Conservation (phyloP, 805 yeast species). For the Lachancea meyersii region DNA sequence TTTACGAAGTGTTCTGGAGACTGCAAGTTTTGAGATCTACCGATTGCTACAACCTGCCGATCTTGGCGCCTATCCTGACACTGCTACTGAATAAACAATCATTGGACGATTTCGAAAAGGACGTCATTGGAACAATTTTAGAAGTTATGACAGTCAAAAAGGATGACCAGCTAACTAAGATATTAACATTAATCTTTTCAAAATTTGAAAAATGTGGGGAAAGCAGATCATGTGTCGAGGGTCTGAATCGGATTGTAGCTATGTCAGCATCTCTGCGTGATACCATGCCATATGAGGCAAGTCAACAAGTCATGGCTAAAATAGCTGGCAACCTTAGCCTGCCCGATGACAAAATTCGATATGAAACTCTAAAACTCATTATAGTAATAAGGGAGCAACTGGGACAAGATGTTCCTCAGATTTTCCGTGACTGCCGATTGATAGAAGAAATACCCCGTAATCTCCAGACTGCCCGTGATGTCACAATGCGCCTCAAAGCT, state of each 20-base stretch:
- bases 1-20: constrained; percentile 49
- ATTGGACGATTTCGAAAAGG: constrained; percentile 33
- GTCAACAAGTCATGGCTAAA: background rate
- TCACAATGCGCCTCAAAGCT: constrained; percentile 60
- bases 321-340: constrained; percentile 37
- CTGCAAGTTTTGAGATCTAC: constrained; percentile 38
- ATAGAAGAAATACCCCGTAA: constrained; percentile 71
- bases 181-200: constrained; percentile 18
- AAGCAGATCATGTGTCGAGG: constrained; percentile 36
- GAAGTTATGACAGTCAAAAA: constrained; percentile 29
- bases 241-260: constrained; percentile 28
- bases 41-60: constrained; percentile 22
- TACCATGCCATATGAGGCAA: background rate
- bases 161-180: constrained; percentile 7
- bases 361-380: constrained; percentile 45
- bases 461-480: constrained; percentile 66
- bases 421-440: constrained; percentile 45
- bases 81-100: constrained; percentile 5
- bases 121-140: constrained; percentile 39
- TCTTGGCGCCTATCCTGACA: constrained; percentile 7
- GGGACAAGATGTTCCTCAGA: constrained; percentile 33
- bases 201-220: constrained; percentile 26
- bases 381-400: constrained; percentile 25
- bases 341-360: constrained; percentile 48
- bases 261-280: background rate